These are phyloP conservation scores for Albatrellus sp. DNA, from an alignment of 1,284 basidiomycete genomes.

Conservation along the genomic window DNA sequence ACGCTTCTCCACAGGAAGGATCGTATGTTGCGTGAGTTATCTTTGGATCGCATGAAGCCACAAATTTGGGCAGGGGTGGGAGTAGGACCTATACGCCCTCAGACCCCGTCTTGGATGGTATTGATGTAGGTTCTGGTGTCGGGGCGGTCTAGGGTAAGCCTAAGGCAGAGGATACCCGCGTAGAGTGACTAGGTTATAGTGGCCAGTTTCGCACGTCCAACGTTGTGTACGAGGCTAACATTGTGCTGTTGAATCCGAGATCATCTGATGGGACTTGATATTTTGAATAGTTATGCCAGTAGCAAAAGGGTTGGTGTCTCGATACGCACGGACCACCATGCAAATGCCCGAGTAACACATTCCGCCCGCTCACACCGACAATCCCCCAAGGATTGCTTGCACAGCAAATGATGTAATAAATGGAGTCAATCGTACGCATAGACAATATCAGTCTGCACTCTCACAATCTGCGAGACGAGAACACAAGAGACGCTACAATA, in stretches of 20 bases:
- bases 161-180: no score
- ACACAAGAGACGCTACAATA: not conserved
- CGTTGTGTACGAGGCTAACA: not conserved
- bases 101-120: no score
- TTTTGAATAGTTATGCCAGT: conserved; percentile 18
- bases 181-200: no score
- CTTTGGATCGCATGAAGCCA: no score
- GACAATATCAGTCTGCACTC: not conserved
- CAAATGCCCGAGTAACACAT: conserved; percentile 15
- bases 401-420: not conserved
- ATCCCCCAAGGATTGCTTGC: not conserved
- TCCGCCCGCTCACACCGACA: not conserved
- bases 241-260: not conserved
- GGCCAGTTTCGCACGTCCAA: no score
- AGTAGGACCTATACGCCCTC: no score
- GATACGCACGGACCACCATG: conserved; percentile 32
- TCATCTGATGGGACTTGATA: not conserved
- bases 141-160: no score
- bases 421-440: no score
- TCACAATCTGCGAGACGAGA: not conserved
- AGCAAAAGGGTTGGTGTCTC: conserved; percentile 27
- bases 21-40: no score
- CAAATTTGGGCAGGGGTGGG: no score
- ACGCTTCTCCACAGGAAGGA: no score
- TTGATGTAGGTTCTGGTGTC: no score